A percentile compares a stretch with the other conserved stretches of the same genome.
phyloP scores from a whole-genome alignment of 768 basidiomycete species.

The Phlebiopsis flavidoalba region DNA sequence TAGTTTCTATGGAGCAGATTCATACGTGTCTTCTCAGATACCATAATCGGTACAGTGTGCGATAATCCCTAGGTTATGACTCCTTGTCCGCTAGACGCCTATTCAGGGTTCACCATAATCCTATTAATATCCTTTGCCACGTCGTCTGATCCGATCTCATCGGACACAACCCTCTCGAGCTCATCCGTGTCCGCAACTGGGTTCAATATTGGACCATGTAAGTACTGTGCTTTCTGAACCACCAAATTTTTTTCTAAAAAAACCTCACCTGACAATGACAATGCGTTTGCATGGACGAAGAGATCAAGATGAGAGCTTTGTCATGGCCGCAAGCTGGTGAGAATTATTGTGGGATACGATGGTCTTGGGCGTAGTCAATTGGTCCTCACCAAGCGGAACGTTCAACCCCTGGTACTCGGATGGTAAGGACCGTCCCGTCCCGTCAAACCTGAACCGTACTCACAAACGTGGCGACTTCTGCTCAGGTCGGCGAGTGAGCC shows the following conservation, averaged over 20 bases:
- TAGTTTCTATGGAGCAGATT: too few relatives aligned
- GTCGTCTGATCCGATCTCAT: too few relatives aligned
- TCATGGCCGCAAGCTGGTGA: neutral
- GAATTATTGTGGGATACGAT: neutral
- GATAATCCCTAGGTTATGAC: too few relatives aligned
- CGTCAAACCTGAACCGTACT: neutral
- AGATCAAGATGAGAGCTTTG: neutral
- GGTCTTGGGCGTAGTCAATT: neutral
- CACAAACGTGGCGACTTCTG: neutral
- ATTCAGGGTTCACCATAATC: too few relatives aligned
- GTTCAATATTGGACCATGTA: neutral
- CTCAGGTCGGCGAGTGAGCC: neutral
- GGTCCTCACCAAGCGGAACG: too few relatives aligned
- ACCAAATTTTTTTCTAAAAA: too few relatives aligned
- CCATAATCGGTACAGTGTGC: too few relatives aligned
- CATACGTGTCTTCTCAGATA: too few relatives aligned
- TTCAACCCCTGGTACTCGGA: too few relatives aligned
- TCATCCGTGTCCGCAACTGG: neutral
- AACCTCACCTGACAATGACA: neutral
- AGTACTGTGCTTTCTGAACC: neutral
- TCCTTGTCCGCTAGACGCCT: too few relatives aligned
- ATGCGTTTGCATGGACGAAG: neutral
- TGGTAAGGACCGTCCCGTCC: neutral
- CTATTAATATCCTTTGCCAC: too few relatives aligned
- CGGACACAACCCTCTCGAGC: too few relatives aligned